Evolutionary conservation across 2,329 filamentous ascomycete genomes (phyloP), one percentile per base, ranked within the genome.

Genomic region (Aspergillus transmontanensis): DNA sequence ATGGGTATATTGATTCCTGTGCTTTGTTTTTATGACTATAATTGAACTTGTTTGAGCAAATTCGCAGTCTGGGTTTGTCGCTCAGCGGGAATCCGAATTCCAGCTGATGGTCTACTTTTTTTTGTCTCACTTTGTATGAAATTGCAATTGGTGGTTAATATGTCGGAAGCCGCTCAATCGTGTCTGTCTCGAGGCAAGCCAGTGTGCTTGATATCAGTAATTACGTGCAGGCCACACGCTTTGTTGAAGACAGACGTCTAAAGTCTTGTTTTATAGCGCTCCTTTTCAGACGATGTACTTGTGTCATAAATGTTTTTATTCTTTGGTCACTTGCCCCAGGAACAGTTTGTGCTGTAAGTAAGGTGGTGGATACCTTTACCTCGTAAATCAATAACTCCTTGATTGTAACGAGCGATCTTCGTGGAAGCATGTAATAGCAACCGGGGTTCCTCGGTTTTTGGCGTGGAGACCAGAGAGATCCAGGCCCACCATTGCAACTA

Each of bases 1-100:
- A 76, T 66, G 72, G 66, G 66, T 70, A 66, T 64, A 64, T 66
- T 66, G 70, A 68, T 72, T 71, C 63, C 70, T 66, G 68, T 76
- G 70, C 66, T 67, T 66, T 72, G 70, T 75, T 75, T 73, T 77
- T 69, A 78, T 76, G 75, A 78, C 79, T 79, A 78, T 79, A 79
- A 79, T 76, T 73, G 67, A 71, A 73, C 72, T 73, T 65, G 70
- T 66, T 68, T 74, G 71, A 69, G 70, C 70, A 74, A 71, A 68
- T 72, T 72, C 67, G 64, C 64, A 65, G 67, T 66, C 59, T 71
- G 65, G 61, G 66, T 64, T 66, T 21, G 30, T 54, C 11, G n/a
- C n/a, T 5, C n/a, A 19, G 14, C 26, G 21, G 34, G 19, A 7
- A 14, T 39, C 21, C 16, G 34, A 12, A 39, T n/a, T 23, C 51